Evolutionary conservation across 2,329 filamentous ascomycete species (phyloP).

Genomic region (Fusarium bactridioides): DNA sequence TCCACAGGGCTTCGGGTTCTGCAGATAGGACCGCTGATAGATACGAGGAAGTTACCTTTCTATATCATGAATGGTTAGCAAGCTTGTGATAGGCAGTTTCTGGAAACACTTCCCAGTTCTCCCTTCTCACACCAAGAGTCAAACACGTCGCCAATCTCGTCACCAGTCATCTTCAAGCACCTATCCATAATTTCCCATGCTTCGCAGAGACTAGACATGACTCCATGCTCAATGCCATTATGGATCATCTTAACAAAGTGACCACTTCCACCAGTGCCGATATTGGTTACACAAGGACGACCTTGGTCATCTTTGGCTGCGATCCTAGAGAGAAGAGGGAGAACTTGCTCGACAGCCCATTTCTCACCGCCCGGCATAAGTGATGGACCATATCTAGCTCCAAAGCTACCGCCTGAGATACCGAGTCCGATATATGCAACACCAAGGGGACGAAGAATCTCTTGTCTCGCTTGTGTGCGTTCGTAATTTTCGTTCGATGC

Average conservation of each 20-base stretch:
- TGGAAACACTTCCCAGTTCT: slow-evolving; percentile 50
- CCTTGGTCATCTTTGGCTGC: slow-evolving; percentile 67
- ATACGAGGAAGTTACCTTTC: slow-evolving; percentile 66
- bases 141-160: slow-evolving; percentile 68
- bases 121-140: slow-evolving; percentile 66
- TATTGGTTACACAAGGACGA: slow-evolving; percentile 65
- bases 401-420: slow-evolving; percentile 74
- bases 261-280: slow-evolving; percentile 69
- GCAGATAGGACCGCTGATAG: slow-evolving; percentile 69
- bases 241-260: slow-evolving; percentile 82
- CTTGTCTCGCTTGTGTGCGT: slow-evolving; percentile 69
- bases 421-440: slow-evolving; percentile 74
- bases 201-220: slow-evolving; percentile 71
- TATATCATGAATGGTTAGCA: not conserved
- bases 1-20: slow-evolving; percentile 52
- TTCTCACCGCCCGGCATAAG: slow-evolving; percentile 71
- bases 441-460: slow-evolving; percentile 61
- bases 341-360: slow-evolving; percentile 62
- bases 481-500: slow-evolving; percentile 73
- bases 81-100: not conserved
- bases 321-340: slow-evolving; percentile 68
- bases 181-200: slow-evolving; percentile 70
- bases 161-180: slow-evolving; percentile 64
- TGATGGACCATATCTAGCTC: slow-evolving; percentile 70
- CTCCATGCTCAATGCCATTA: slow-evolving; percentile 77